These are phyloP conservation scores for Fusarium sp. DNA, from an alignment of 2,329 filamentous ascomycete genomes.

Conservation along the genomic window DNA sequence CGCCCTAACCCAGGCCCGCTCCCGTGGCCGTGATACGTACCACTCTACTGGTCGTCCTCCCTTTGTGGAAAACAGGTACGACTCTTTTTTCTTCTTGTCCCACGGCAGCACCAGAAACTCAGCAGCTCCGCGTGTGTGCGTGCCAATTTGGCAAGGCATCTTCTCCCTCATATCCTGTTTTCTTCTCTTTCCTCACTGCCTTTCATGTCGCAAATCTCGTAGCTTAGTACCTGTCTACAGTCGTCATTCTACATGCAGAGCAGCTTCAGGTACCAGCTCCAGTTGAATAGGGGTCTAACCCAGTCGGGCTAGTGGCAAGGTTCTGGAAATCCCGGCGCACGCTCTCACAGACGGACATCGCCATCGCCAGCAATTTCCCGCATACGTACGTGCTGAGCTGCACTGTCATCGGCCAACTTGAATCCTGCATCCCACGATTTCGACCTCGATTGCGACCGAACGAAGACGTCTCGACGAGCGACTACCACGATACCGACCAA, in stretches of 20 bases:
- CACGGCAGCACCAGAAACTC: conserved; percentile 5
- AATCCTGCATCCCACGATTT: conserved; percentile 40
- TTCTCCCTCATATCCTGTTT: neutral
- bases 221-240: conserved; percentile 17
- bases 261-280: conserved; percentile 47
- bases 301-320: conserved; percentile 38
- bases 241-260: conserved; percentile 35
- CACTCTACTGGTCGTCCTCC: conserved; percentile 11
- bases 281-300: conserved; percentile 41
- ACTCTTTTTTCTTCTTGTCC: conserved; percentile 17
- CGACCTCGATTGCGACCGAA: conserved; percentile 24
- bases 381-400: conserved; percentile 47
- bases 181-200: neutral
- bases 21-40: conserved; percentile 45
- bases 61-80: conserved; percentile 29
- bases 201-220: conserved; percentile 15
- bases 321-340: conserved; percentile 39
- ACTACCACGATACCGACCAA: conserved; percentile 17
- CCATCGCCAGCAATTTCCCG: conserved; percentile 57
- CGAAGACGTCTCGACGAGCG: conserved; percentile 19
- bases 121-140: conserved; percentile 8
- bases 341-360: conserved; percentile 47
- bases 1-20: conserved; percentile 36
- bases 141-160: neutral
- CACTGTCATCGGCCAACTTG: conserved; percentile 41